Conservation (phyloP, 306 rosid genomes). For the Betula pendula region DNA sequence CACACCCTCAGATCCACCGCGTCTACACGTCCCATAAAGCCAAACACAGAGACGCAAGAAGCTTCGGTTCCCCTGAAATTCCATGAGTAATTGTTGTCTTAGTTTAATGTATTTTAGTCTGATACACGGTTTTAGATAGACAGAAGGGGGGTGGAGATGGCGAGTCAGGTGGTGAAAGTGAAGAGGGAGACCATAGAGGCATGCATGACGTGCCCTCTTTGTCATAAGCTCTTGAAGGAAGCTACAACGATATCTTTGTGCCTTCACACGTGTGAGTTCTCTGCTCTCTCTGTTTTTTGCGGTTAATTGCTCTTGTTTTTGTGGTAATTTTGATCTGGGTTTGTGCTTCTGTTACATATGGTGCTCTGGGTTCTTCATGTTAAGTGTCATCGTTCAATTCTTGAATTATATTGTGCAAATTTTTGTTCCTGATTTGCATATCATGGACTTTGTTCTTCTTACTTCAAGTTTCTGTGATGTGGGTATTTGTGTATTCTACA, state of each 20-base stretch:
- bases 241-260: conserved; percentile 95
- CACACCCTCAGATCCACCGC: conserved; percentile 54
- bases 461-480: not conserved
- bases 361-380: conserved; percentile 15
- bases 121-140: not conserved
- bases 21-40: conserved; percentile 18
- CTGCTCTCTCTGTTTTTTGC: conserved; percentile 13
- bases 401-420: not conserved
- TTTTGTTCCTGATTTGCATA: conserved; percentile 20
- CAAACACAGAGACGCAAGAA: not conserved
- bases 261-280: conserved; percentile 80
- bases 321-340: conserved; percentile 34
- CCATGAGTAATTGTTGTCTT: conserved; percentile 1
- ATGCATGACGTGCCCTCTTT: conserved; percentile 99
- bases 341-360: conserved; percentile 15
- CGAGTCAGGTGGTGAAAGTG: conserved; percentile 60
- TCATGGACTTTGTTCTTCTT: not conserved
- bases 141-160: conserved; percentile 35
- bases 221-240: conserved; percentile 64
- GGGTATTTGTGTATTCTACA: conserved; percentile 1
- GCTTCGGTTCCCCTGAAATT: not conserved
- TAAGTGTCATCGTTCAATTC: not conserved
- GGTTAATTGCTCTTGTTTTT: not conserved
- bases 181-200: conserved; percentile 60
- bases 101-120: conserved; percentile 29